phyloP scores from a whole-genome alignment of 2,329 filamentous ascomycete genomes.

The Dactylellina parvicollis region DNA sequence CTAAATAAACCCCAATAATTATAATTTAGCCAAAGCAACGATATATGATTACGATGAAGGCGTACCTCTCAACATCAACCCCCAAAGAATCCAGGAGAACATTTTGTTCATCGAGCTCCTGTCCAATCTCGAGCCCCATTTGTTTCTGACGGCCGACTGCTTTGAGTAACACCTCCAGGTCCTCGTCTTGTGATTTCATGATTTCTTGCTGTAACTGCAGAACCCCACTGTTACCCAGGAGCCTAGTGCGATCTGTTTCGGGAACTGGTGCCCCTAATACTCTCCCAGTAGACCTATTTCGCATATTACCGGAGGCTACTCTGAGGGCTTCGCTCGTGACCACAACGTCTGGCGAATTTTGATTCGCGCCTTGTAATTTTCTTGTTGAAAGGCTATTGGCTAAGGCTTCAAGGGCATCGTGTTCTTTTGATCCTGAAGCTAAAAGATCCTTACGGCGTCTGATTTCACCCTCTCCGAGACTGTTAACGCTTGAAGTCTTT shows the following conservation, averaged over 20 bases:
- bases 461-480: constrained; percentile 69
- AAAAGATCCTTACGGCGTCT: constrained; percentile 76
- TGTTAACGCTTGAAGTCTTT: background rate
- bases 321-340: constrained; percentile 55
- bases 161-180: constrained; percentile 74
- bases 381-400: constrained; percentile 69
- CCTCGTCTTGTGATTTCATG: constrained; percentile 78
- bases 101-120: constrained; percentile 77
- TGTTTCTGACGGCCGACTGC: constrained; percentile 78
- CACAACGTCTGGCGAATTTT: background rate
- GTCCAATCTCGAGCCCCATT: constrained; percentile 79
- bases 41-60: background rate
- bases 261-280: constrained; percentile 77
- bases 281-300: constrained; percentile 65
- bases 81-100: constrained; percentile 75
- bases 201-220: constrained; percentile 77
- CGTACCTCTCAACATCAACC: constrained; percentile 69
- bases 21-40: background rate
- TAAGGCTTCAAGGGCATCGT: constrained; percentile 78
- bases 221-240: constrained; percentile 79
- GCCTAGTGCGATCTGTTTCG: constrained; percentile 79
- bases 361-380: constrained; percentile 62
- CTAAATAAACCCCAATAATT: constrained; percentile 1
- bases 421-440: constrained; percentile 75
- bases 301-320: constrained; percentile 54